Evolutionary conservation across 768 basidiomycete species (phyloP).

Genomic region (Collybia mongolica): DNA sequence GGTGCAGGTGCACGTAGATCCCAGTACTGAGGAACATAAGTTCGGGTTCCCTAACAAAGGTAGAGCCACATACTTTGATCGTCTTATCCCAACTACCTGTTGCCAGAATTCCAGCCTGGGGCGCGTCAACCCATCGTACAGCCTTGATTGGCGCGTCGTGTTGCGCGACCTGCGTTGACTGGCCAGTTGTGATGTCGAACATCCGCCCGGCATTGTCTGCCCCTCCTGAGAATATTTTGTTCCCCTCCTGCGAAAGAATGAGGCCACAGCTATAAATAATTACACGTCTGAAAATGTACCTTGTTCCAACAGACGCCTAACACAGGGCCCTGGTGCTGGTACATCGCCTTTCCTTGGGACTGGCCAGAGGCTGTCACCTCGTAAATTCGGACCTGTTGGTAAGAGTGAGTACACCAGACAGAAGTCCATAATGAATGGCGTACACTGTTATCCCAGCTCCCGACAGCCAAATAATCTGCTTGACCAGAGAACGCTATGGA

Average conservation of each 20-base stretch:
- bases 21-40: constrained; percentile 70
- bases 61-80: constrained; percentile 62
- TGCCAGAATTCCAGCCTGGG: constrained; percentile 71
- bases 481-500: constrained; percentile 80
- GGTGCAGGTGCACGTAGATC: constrained; percentile 78
- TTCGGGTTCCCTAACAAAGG: neutral
- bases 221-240: constrained; percentile 88
- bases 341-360: constrained; percentile 88
- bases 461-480: constrained; percentile 89
- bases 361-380: constrained; percentile 81
- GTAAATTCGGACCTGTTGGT: constrained; percentile 80
- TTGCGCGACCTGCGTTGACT: constrained; percentile 78
- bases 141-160: constrained; percentile 89
- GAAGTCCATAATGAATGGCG: constrained; percentile 16
- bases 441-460: constrained; percentile 93
- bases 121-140: constrained; percentile 78
- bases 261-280: constrained; percentile 2
- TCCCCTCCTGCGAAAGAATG: constrained; percentile 66
- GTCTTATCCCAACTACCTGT: constrained; percentile 99
- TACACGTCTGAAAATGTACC: constrained; percentile 38
- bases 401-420: constrained; percentile 3
- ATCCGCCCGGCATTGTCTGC: constrained; percentile 94
- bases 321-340: constrained; percentile 86
- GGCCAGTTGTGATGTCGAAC: constrained; percentile 86
- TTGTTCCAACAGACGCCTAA: constrained; percentile 90